Conservation (phyloP, 257 asterid genomes). For the Fraxinus excelsior region DNA sequence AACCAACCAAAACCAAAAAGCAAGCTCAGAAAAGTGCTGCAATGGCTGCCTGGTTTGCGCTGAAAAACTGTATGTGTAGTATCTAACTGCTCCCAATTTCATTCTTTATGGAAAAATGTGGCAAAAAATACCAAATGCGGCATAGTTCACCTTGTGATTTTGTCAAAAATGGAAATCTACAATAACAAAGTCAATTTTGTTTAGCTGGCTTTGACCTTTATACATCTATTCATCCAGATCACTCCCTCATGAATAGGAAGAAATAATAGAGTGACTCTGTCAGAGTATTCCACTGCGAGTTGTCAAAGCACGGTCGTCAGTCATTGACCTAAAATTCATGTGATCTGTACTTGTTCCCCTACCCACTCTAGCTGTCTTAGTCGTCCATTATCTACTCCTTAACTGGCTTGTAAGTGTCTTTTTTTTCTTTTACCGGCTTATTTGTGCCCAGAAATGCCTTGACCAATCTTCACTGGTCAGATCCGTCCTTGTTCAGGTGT, state of each 20-base stretch:
- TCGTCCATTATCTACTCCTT: not conserved
- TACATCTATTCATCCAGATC: too few species aligned
- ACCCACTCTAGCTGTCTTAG: not conserved
- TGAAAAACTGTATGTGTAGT: constrained; percentile 25
- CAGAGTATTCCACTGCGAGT: too few species aligned
- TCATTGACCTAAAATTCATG: not conserved
- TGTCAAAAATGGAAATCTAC: too few species aligned
- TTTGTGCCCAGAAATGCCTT: not conserved
- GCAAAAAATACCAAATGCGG: not conserved
- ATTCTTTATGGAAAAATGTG: not conserved
- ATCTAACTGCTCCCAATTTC: not conserved
- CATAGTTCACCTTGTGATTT: not conserved
- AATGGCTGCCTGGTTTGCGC: constrained; percentile 48
- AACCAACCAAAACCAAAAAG: constrained; percentile 45
- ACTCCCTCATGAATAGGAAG: too few species aligned
- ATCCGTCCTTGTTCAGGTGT: not conserved
- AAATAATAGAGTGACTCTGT: too few species aligned
- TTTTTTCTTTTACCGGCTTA: not conserved
- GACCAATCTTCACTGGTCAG: not conserved
- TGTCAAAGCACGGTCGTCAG: too few species aligned
- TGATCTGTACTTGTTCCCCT: not conserved
- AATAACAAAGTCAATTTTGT: constrained; percentile 14
- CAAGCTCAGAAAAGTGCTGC: constrained; percentile 63
- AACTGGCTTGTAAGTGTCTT: not conserved
- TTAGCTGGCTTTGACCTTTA: not conserved